Evolutionary conservation across 2,329 filamentous ascomycete genomes (phyloP), one percentile per base, ranked within the genome.

Genomic region (Aspergillus glaucus): DNA sequence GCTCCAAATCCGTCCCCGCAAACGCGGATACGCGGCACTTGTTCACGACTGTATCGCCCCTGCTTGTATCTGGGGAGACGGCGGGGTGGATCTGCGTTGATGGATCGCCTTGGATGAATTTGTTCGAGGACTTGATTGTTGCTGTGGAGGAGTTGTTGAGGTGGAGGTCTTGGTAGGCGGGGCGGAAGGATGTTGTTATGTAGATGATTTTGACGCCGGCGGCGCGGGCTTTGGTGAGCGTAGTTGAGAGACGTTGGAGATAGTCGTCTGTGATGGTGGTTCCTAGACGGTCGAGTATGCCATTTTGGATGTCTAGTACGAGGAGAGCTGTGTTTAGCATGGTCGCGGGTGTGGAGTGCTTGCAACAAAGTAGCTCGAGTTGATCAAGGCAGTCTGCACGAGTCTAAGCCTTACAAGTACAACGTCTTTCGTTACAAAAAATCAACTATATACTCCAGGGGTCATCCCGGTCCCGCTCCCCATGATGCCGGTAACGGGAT

Each of bases 1-100:
- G 40, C 4, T 71, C 68, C 3, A 72, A 50, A 19, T 68, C 67
- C 1, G 61, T 69, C 6, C 60, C 60, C 12, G 57, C 46, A 42
- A 71, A 66, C 0, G 68, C 68, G 6, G 67, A 71, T 3, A 68
- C 58, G 5, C 69, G 62, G 15, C 59, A 59, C 55, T 71, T 71
- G 40, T 51, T 65, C 36, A 70, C 53, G 4, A 65, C 44, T 5
- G 65, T 54, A 22, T 71, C 68, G 9, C 19, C 37, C 17, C 9
- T 40, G 54, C 50, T 3, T 55, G 45, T 10, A 0, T 37, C 22
- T 5, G 60, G 61, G 0, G 54, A 44, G 19, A 63, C 48, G 10
- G 44, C 36, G 6, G 57, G 45, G 48, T 62, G 56, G 15, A 62
- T 43, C 42, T 63, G 37, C 1, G 55, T 51, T 2, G 56, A 50